These are phyloP conservation scores for Xylaria multiplex DNA, from an alignment of 2,329 filamentous ascomycete species.

Conservation along the genomic window DNA sequence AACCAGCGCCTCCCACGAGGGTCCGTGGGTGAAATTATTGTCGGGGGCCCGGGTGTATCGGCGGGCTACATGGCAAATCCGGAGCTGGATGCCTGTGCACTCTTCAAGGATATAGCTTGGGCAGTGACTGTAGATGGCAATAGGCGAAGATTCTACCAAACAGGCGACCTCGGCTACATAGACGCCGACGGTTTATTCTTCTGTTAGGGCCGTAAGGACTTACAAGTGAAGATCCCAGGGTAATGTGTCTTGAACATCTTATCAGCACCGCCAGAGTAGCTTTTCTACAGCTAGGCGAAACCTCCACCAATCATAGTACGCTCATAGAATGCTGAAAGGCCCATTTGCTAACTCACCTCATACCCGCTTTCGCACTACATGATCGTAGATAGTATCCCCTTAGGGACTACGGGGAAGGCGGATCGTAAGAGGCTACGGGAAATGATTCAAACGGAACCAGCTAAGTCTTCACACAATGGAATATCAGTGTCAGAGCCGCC, in stretches of 20 bases:
- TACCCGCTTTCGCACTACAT: neutral
- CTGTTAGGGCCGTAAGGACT: neutral
- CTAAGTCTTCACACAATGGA: neutral
- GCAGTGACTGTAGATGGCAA: neutral
- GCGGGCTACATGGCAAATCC: neutral
- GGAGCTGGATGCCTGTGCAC: neutral
- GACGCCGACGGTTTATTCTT: constrained; percentile 6
- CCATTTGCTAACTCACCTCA: neutral
- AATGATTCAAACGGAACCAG: neutral
- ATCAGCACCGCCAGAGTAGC: neutral
- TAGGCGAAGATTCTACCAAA: neutral
- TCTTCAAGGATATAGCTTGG: constrained; percentile 1
- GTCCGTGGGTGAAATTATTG: neutral
- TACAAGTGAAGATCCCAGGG: neutral
- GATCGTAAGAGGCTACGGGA: neutral
- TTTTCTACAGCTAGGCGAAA: neutral
- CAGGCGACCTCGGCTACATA: neutral
- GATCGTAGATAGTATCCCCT: neutral
- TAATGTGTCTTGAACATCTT: neutral
- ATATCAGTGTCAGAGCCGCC: neutral
- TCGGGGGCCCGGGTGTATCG: neutral
- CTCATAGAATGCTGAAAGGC: neutral
- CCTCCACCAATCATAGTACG: neutral
- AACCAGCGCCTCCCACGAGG: neutral
- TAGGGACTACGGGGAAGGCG: neutral